Base-by-base conservation (phyloP, 208 protist genomes). In the Trypanosoma mega region DNA sequence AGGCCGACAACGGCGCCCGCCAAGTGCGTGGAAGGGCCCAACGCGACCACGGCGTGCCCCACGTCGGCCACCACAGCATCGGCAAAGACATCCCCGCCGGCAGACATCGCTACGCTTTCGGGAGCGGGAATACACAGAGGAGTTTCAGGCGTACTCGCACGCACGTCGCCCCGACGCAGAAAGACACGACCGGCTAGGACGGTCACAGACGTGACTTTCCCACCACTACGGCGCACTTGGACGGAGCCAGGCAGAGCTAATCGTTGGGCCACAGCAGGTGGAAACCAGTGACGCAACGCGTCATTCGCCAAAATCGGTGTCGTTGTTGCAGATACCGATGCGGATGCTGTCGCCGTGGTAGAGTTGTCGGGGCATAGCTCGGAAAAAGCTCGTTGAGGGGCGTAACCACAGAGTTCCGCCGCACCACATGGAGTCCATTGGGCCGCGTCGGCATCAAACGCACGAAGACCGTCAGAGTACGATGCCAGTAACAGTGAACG, bases 1-100 rank as follows among this genome's bases (percentile, higher is more conserved):
- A 90, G 57, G 2, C 74, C 78, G 39, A 90, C 49, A 4, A 78
- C 52, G 2, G 72, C 63, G 27, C 79, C 79, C 26, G 72, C 59
- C 3, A 82, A 37, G 9, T 66, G 54, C n/a, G 34, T 60, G 9
- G 37, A 27, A 14, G 65, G 31, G 30, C 31, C 50, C 21, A 90
- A 55, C 7, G 49, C 51, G 12, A 84, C 41, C 23, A 82, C 47
- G 18, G 79, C 64, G 39, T 75, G 61, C 43, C 49, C 75, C 23
- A 49, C 52, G n/a, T 76, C 74, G 31, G 65, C 71, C 21, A 86
- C 74, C 20, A 70, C 76, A 20, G 52, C 27, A 8, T 47, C 47
- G 41, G 31, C 41, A 39, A 53, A 60, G 3, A 58, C 23, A 7
- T 30, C 4, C 16, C 34, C 33, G 21, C 34, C 62, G 7, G 2